A percentile compares a stretch with the other conserved stretches of the same genome.
Conservation (phyloP, 202 grass and related monocot species). For the Carex sylvatica region DNA sequence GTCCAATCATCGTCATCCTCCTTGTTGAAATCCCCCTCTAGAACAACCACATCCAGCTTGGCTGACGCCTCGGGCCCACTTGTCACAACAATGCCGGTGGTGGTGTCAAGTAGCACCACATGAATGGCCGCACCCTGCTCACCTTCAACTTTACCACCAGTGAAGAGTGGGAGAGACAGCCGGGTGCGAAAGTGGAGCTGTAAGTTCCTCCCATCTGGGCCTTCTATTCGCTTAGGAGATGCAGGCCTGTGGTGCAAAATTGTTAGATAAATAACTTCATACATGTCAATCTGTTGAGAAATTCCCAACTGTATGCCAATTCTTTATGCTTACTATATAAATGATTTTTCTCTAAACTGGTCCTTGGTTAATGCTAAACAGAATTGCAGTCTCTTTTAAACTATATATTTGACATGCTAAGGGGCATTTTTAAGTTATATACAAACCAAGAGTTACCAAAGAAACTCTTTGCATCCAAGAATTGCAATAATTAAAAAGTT, state of each 20-base stretch:
- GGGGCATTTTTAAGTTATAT: background rate
- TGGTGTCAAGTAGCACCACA: slow-evolving; percentile 67
- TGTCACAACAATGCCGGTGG: slow-evolving; percentile 46
- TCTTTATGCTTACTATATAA: background rate
- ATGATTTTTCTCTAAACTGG: background rate
- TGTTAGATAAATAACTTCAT: slow-evolving; percentile 5
- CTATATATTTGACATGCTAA: background rate
- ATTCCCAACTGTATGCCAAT: background rate
- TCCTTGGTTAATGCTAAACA: background rate
- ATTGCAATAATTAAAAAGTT: background rate
- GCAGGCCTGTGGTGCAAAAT: slow-evolving; percentile 22
- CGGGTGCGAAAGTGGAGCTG: slow-evolving; percentile 68
- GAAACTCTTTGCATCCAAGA: background rate
- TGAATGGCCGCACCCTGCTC: slow-evolving; percentile 81
- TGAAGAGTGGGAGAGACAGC: slow-evolving; percentile 76
- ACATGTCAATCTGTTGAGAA: slow-evolving; percentile 23
- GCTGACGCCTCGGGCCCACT: slow-evolving; percentile 55
- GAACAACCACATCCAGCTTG: slow-evolving; percentile 79
- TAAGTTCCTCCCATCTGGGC: slow-evolving; percentile 70
- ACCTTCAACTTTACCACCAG: slow-evolving; percentile 92
- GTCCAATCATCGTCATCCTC: slow-evolving; percentile 85
- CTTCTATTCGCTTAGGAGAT: slow-evolving; percentile 73
- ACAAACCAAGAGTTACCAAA: background rate
- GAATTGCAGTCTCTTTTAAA: background rate
- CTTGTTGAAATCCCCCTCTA: slow-evolving; percentile 89